These are phyloP conservation scores for Ulota crispa DNA, from an alignment of 225 moss, liverwort and hornwort genomes.

Conservation along the genomic window DNA sequence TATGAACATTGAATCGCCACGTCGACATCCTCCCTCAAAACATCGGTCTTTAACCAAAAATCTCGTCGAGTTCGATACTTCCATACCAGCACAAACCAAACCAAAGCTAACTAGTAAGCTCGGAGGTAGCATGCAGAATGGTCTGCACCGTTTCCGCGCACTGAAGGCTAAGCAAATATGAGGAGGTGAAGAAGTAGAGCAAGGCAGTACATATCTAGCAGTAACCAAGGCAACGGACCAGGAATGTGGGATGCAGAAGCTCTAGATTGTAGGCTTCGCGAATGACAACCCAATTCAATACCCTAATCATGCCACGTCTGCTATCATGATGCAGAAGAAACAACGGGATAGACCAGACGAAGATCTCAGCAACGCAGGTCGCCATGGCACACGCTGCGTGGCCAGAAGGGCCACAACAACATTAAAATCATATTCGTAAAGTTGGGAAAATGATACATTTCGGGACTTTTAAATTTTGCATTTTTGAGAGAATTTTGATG, in stretches of 20 bases:
- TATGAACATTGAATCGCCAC: background rate
- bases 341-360: conserved; percentile 8
- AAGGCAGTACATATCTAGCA: background rate
- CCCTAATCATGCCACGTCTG: background rate
- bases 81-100: background rate
- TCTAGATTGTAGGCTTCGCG: background rate
- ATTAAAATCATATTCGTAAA: too few species aligned
- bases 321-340: background rate
- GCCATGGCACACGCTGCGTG: background rate
- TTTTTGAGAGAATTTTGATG: too few species aligned
- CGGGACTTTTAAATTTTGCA: too few species aligned
- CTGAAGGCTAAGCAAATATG: background rate
- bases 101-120: background rate
- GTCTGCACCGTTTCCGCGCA: background rate
- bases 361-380: background rate
- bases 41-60: background rate
- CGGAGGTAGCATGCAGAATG: background rate
- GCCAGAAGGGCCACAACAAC: conserved; percentile 11
- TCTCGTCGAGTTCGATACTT: background rate
- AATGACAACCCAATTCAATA: background rate
- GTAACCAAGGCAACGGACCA: background rate
- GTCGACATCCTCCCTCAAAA: background rate
- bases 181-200: background rate
- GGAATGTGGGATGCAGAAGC: background rate
- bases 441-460: too few species aligned